Evolutionary conservation across 2,329 filamentous ascomycete genomes (phyloP).

Genomic region (Colletotrichum cuscutae): DNA sequence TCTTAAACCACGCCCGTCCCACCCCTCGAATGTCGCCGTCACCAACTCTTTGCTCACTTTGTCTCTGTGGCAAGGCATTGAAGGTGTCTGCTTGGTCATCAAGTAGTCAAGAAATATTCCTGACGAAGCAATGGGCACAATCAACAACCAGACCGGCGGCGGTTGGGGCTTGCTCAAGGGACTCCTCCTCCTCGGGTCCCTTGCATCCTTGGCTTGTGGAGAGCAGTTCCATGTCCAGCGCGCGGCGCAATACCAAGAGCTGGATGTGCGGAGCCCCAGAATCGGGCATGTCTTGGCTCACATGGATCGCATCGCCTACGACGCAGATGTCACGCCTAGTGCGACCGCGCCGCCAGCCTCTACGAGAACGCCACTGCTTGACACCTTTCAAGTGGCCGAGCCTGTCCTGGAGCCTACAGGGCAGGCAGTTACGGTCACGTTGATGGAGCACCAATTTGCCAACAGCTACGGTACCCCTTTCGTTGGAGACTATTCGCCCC

Average conservation of each 20-base stretch:
- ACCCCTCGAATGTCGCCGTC: not conserved
- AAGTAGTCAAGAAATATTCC: too few species aligned
- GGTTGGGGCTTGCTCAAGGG: not conserved
- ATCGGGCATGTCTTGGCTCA: slow-evolving; percentile 11
- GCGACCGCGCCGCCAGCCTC: not conserved
- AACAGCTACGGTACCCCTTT: slow-evolving; percentile 78
- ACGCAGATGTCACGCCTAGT: not conserved
- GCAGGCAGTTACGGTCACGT: slow-evolving; percentile 52
- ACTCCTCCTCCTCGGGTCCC: not conserved
- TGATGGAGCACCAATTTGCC: slow-evolving; percentile 79
- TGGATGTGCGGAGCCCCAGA: not conserved
- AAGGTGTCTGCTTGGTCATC: not conserved
- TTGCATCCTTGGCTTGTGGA: not conserved
- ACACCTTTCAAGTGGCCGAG: slow-evolving; percentile 76
- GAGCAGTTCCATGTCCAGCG: slow-evolving; percentile 8
- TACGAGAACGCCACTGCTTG: slow-evolving; percentile 45
- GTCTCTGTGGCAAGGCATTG: not conserved
- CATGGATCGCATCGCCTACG: slow-evolving; percentile 12
- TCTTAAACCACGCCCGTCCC: not conserved
- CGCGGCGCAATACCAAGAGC: not conserved
- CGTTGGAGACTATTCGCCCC: slow-evolving; percentile 74
- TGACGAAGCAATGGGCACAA: not conserved
- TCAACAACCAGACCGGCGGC: not conserved
- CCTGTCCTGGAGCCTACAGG: slow-evolving; percentile 62
- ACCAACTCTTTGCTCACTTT: not conserved